A percentile compares a stretch with the other conserved stretches of the same genome.
Evolutionary conservation across 2,329 filamentous ascomycete species (phyloP).

Genomic region (Cadophora luteo-olivacea): DNA sequence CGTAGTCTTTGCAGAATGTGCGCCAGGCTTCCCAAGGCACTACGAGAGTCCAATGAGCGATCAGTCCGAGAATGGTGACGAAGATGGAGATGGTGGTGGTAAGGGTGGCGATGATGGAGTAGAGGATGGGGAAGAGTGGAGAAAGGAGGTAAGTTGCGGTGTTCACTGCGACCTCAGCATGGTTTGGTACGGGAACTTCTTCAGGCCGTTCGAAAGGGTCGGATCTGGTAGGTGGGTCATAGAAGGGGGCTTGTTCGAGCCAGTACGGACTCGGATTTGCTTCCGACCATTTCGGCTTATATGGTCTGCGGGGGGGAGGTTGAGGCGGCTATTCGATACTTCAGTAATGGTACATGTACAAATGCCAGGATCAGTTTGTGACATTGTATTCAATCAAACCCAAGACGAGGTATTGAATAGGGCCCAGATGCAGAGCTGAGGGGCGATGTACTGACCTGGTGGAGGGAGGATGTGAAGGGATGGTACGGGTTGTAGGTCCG

Average conservation of each 20-base stretch:
- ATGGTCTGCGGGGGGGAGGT: background rate
- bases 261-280: constrained; percentile 16
- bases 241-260: constrained; percentile 18
- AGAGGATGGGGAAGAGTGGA: background rate
- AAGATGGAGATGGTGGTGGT: background rate
- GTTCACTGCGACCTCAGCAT: background rate
- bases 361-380: too few species aligned
- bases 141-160: background rate
- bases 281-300: background rate
- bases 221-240: background rate
- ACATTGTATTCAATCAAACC: too few species aligned
- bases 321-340: background rate
- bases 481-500: background rate
- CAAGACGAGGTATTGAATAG: too few species aligned
- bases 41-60: too few species aligned
- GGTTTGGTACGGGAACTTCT: background rate
- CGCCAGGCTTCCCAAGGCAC: background rate
- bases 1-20: background rate
- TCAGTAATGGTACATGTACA: too few species aligned
- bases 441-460: too few species aligned
- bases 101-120: background rate
- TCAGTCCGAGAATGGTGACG: background rate
- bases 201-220: constrained; percentile 7
- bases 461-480: background rate
- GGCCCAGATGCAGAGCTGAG: too few species aligned